These are phyloP conservation scores for Fusarium concolor DNA, from an alignment of 2,329 filamentous ascomycete genomes.

Conservation along the genomic window DNA sequence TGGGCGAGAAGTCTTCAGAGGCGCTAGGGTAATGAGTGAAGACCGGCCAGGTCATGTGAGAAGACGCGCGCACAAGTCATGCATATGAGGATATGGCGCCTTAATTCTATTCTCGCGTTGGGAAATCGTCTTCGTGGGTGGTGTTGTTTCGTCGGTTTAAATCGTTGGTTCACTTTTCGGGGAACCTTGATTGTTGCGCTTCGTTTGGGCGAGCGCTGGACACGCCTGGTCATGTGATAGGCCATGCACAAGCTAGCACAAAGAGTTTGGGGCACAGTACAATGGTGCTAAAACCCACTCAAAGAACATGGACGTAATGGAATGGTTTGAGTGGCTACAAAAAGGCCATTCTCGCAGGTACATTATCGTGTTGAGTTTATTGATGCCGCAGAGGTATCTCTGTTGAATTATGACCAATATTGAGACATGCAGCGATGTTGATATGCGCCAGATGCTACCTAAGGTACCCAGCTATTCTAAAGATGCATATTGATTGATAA, in stretches of 20 bases:
- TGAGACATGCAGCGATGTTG: background rate
- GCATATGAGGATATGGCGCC: constrained; percentile 4
- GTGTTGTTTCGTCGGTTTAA: constrained; percentile 13
- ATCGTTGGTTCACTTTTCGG: constrained; percentile 9
- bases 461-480: no score
- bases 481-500: background rate
- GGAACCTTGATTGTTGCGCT: constrained; percentile 22
- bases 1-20: constrained; percentile 26
- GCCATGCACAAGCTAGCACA: constrained; percentile 41
- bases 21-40: constrained; percentile 33
- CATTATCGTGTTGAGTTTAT: background rate
- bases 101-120: background rate
- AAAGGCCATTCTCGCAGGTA: background rate
- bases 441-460: background rate
- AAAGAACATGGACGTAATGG: background rate
- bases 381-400: background rate
- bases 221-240: constrained; percentile 34
- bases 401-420: background rate
- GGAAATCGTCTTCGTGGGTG: background rate
- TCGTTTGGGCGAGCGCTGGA: constrained; percentile 10
- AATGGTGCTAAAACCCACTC: background rate
- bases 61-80: constrained; percentile 21
- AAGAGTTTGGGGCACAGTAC: background rate
- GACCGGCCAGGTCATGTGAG: constrained; percentile 50
- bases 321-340: background rate